Evolutionary conservation across 106 monocot species (phyloP), one percentile per base, ranked within the genome.

Genomic region (Cymbidium sinense): DNA sequence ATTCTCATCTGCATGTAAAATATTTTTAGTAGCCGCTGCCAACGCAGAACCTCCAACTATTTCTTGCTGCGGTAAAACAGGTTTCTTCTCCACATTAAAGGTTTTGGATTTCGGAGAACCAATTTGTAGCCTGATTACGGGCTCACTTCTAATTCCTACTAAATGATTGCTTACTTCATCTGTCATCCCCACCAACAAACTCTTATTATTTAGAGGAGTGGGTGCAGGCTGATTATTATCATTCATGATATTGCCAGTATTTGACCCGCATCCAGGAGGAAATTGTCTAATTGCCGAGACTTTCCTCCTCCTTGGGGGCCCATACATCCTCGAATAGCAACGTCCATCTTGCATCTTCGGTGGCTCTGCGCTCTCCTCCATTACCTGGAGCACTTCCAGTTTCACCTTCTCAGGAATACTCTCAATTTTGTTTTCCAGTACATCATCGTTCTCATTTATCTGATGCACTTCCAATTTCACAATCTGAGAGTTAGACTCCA

Each of bases 191-290:
- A 1, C 27, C 23, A 44, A n/a, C 74, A 74, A 74, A 44, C 35
- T 19, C 25, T 74, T 71, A 23, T 20, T 28, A 11, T 74, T 47
- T 12, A 74, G 27, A 1, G 19, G 28, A 47, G 37, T 21, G 18
- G 33, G 13, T 37, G 34, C 36, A 71, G 37, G 17, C 29, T 19
- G 18, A 71, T 71, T 20, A 20, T 39, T 39, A 71, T 74, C 74
- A 44, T 43, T 47, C 12, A 8, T 44, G 74, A 13, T 44, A 43
- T 1, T 74, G n/a, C 27, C 41, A 74, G 27, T 11, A 74, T 28
- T 74, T 74, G 74, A 44, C 28, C 27, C 44, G n/a, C 74, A 74
- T 12, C 44, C 44, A 28, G 44, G 74, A 74, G 74, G 74, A 74
- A 74, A 74, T 44, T 74, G 44, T 27, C 74, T 23, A 35, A 74